Base-by-base conservation (phyloP, 768 basidiomycete species). In the Lactarius hatsudake region DNA sequence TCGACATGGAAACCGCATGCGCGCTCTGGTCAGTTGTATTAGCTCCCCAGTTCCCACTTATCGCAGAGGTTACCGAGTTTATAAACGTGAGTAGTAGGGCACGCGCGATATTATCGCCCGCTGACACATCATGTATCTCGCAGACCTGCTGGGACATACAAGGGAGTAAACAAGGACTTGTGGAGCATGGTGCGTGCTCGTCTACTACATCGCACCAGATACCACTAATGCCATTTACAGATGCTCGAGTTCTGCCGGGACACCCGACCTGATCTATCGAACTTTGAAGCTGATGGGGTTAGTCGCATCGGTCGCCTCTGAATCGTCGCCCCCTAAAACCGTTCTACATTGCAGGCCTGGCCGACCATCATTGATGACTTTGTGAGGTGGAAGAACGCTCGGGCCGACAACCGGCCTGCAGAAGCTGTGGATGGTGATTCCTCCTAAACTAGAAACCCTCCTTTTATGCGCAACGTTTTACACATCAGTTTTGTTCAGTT, bases 341-440 rank as follows among this genome's bases (percentile, higher is more conserved):
- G n/a, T 58, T 54, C 32, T 45, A 65, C 45, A 36, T 48, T 26
- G 6, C 30, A 91, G 90, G 88, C 90, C 40, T 93, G 92, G 92
- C 92, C 92, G 0, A 89, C 90, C 17, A 79, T 92, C 69, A 77
- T 93, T 55, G 92, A 94, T 72, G 87, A 91, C 68, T 94, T 93
- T 72, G 90, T 87, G 6, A 74, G 74, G 2, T 91, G 87, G 89
- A 91, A 88, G 74, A 79, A 76, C 66, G 66, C 64, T 6, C 77
- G 70, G 65, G n/a, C 18, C n/a, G 40, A 53, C 48, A 38, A 53
- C 18, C 54, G 45, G 32, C 40, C 48, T 10, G 42, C 40, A 36
- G 62, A 53, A 32, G 43, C 62, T n/a, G 36, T 43, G 7, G 30
- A 40, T n/a, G 23, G 32, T 15, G 45, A 43, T 58, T 32, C 42